Evolutionary conservation across 108 stramenopile genomes (phyloP).

Genomic region (Seminavis robusta): DNA sequence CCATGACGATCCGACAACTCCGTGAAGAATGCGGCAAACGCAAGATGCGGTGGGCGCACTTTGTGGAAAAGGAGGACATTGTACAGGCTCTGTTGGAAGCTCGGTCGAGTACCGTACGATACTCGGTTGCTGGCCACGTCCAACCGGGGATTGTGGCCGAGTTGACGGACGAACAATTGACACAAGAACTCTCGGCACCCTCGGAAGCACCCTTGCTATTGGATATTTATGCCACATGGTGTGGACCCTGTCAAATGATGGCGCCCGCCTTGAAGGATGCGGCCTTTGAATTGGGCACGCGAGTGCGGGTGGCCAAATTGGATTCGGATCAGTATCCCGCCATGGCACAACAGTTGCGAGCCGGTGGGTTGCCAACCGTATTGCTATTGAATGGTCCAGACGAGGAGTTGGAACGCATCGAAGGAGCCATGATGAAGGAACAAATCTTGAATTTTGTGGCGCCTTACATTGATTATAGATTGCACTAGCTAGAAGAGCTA

Average conservation of each 20-base stretch:
- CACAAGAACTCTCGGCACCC: conserved; percentile 39
- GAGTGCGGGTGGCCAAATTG: conserved; percentile 72
- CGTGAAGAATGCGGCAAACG: conserved; percentile 53
- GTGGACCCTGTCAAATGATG: conserved; percentile 86
- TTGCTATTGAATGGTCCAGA: conserved; percentile 53
- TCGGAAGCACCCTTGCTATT: conserved; percentile 58
- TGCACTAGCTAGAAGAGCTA: no score
- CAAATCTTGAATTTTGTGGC: conserved; percentile 52
- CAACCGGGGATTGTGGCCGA: conserved; percentile 55
- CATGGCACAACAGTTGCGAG: conserved; percentile 43
- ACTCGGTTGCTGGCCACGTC: conserved; percentile 54
- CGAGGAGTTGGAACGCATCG: conserved; percentile 61
- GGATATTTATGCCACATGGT: conserved; percentile 89
- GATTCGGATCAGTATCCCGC: conserved; percentile 72
- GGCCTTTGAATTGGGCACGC: conserved; percentile 54
- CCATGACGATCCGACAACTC: conserved; percentile 47
- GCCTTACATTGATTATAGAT: no score
- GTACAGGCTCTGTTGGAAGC: conserved; percentile 63
- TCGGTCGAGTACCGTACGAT: conserved; percentile 40
- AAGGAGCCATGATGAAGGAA: conserved; percentile 77
- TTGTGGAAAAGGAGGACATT: conserved; percentile 77
- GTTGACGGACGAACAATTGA: conserved; percentile 44
- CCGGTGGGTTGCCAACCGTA: conserved; percentile 52
- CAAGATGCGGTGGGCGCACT: conserved; percentile 61
- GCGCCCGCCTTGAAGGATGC: conserved; percentile 62